Evolutionary conservation across 495 filamentous ascomycete species (phyloP).

Genomic region (Diplogelasinospora grovesii): DNA sequence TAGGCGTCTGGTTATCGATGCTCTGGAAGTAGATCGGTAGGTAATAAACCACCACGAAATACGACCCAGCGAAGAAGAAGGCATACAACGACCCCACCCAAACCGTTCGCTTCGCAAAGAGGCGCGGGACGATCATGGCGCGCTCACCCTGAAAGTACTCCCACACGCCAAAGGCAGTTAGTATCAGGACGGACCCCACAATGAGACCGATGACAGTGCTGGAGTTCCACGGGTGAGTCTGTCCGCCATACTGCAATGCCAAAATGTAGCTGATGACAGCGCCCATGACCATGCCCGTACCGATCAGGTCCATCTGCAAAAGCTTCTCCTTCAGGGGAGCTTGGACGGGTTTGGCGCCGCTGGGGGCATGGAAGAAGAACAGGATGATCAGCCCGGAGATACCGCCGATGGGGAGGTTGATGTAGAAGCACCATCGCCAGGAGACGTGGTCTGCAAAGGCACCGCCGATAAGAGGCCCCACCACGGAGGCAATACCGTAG

Average conservation of each 20-base stretch:
- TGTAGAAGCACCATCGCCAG: slow-evolving; percentile 76
- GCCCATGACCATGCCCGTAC: slow-evolving; percentile 59
- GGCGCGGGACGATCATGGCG: slow-evolving; percentile 37
- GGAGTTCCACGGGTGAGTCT: slow-evolving; percentile 54
- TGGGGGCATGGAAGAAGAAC: slow-evolving; percentile 35
- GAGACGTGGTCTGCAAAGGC: slow-evolving; percentile 22
- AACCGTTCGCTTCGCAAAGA: slow-evolving; percentile 40
- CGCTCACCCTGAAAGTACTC: slow-evolving; percentile 45
- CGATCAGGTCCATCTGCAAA: slow-evolving; percentile 57
- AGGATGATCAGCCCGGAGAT: slow-evolving; percentile 51
- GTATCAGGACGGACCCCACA: slow-evolving; percentile 52
- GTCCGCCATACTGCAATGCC: slow-evolving; percentile 78
- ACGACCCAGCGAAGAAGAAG: slow-evolving; percentile 38
- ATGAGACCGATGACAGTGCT: slow-evolving; percentile 63
- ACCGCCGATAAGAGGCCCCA: slow-evolving; percentile 25
- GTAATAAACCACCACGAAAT: slow-evolving; percentile 49
- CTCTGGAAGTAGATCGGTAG: slow-evolving; percentile 60
- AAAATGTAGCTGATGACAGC: slow-evolving; percentile 63
- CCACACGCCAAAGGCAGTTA: slow-evolving; percentile 38
- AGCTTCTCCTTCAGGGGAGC: slow-evolving; percentile 28
- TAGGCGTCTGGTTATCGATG: slow-evolving; percentile 38
- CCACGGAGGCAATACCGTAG: slow-evolving; percentile 40
- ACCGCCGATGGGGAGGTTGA: slow-evolving; percentile 64
- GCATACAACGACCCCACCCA: slow-evolving; percentile 28
- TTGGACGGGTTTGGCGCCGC: slow-evolving; percentile 11